phyloP scores from a whole-genome alignment of 225 moss, liverwort and hornwort genomes.

The Rhytidiadelphus loreus region DNA sequence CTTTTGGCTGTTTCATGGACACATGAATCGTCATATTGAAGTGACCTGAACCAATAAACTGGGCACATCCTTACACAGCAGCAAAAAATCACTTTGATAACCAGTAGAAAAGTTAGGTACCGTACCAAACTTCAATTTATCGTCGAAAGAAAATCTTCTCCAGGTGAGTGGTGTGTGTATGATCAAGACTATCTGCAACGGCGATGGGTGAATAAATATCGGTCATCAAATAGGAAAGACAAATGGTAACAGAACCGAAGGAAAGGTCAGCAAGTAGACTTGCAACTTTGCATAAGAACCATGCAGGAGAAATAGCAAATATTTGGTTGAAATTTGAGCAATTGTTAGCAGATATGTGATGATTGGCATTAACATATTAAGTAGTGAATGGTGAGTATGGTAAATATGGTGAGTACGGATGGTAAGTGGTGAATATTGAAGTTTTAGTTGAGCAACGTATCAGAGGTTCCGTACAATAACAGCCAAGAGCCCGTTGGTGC shows the following conservation, averaged over 20 bases:
- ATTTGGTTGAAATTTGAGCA: not conserved
- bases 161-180: conserved; percentile 77
- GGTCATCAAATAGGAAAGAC: not conserved
- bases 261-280: not conserved
- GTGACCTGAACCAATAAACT: not conserved
- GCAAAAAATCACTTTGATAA: not conserved
- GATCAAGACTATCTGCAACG: conserved; percentile 82
- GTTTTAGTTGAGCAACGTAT: not conserved
- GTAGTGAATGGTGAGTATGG: not conserved
- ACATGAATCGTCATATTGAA: conserved; percentile 5
- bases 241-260: not conserved
- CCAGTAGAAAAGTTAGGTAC: not conserved
- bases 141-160: conserved; percentile 78
- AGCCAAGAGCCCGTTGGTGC: conserved; percentile 94
- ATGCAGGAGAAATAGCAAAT: not conserved
- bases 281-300: not conserved
- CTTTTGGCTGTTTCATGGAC: conserved; percentile 55
- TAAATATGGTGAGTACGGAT: not conserved
- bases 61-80: not conserved
- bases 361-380: not conserved
- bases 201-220: not conserved
- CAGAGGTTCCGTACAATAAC: conserved; percentile 55
- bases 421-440: not conserved
- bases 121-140: conserved; percentile 54
- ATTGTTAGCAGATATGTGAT: not conserved